phyloP scores from a whole-genome alignment of 1,284 basidiomycete species.

The Meripilus lineatus region DNA sequence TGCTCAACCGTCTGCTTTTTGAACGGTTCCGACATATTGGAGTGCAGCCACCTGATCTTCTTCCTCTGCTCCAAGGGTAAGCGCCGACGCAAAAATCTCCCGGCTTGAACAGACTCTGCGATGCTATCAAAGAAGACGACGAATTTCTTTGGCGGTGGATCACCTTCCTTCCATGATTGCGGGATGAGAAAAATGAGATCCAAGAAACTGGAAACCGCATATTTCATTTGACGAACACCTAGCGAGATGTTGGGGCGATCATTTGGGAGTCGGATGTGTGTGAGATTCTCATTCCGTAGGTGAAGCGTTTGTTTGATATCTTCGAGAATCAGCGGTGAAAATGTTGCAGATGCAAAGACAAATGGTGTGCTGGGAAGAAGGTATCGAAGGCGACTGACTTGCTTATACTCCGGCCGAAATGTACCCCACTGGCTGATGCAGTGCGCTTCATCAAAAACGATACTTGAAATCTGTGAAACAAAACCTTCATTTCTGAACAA shows the following conservation, averaged over 20 bases:
- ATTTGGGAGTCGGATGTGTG: conserved; percentile 1
- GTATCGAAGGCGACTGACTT: conserved; percentile 11
- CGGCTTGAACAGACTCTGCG: conserved; percentile 7
- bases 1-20: conserved; percentile 13
- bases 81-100: conserved; percentile 7
- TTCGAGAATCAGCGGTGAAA: not conserved
- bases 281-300: not conserved
- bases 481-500: conserved; percentile 24
- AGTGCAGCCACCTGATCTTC: conserved; percentile 19
- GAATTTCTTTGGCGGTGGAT: conserved; percentile 19
- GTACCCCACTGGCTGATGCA: conserved; percentile 31
- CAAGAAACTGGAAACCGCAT: no score
- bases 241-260: conserved; percentile 2
- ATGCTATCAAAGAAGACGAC: conserved; percentile 29
- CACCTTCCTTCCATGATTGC: conserved; percentile 4
- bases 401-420: conserved; percentile 27
- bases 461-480: conserved; percentile 17
- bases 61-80: conserved; percentile 8
- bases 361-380: not conserved
- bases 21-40: conserved; percentile 14
- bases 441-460: conserved; percentile 34
- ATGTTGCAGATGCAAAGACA: conserved; percentile 2
- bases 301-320: not conserved
- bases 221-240: not conserved
- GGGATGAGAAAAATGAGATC: conserved; percentile 6